Conservation (phyloP, 306 rosid genomes). For the Malus asiatica region DNA sequence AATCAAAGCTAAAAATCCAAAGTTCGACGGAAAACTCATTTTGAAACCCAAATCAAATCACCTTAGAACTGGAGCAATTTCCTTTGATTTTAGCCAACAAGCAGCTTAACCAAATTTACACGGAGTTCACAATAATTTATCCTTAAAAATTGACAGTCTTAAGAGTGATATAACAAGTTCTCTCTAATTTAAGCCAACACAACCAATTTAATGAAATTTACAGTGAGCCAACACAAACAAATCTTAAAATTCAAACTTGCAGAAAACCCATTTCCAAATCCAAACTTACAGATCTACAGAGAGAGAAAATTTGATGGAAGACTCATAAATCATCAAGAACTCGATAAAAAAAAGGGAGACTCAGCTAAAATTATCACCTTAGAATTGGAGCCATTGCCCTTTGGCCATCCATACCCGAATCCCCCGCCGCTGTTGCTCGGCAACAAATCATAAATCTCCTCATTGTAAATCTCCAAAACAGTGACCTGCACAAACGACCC, state of each 20-base stretch:
- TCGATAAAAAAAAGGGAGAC: not conserved
- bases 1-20: not conserved
- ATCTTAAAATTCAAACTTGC: not conserved
- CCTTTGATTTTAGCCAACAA: not conserved
- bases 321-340: not conserved
- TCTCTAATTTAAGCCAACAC: not conserved
- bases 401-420: conserved; percentile 81
- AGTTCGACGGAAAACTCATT: not conserved
- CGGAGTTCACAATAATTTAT: not conserved
- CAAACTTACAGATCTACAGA: not conserved
- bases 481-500: conserved; percentile 87
- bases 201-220: not conserved
- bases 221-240: not conserved
- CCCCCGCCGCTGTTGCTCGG: conserved; percentile 62
- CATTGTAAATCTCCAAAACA: conserved; percentile 92
- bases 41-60: not conserved
- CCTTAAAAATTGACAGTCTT: not conserved
- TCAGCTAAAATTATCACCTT: conserved; percentile 39
- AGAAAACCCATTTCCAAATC: not conserved
- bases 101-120: not conserved
- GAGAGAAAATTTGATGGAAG: not conserved
- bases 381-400: conserved; percentile 53
- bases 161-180: not conserved
- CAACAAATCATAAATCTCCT: conserved; percentile 87
- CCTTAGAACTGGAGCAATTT: not conserved